Base-by-base conservation (phyloP, 108 stramenopile species). In the Fragilariopsis cylindrus region DNA sequence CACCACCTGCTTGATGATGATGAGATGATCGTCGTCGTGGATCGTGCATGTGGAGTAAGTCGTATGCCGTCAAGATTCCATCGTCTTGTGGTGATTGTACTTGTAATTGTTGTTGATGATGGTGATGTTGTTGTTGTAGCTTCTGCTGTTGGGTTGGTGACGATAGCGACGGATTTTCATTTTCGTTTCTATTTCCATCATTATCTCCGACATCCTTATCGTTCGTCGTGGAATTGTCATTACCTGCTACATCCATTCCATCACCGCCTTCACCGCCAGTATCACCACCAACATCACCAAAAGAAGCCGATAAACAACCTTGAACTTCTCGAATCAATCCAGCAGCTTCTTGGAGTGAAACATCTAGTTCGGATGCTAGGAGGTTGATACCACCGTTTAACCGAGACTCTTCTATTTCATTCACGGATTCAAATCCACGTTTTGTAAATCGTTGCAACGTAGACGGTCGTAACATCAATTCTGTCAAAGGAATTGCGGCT, bases 401-500 rank as follows among this genome's bases (percentile, higher is more conserved):
- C 52, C 77, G 65, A 55, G 84, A 75, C 57, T 80, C 73, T 45
- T 74, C 53, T 5, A 92, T 57, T 70, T 94, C 93, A 12, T 70
- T 75, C n/a, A 75, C 72, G 48, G 88, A 84, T 39, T 72, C 67
- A 64, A 90, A 94, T 39, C 93, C 93, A 39, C 88, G 75, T 44
- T 82, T 77, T 57, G 83, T 70, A 39, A 94, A 79, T 8, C 78
- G 63, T 48, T 82, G 72, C 68, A 85, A 67, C 1, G 90, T 94
- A 30, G 91, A 91, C 8, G 91, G 93, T 7, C 93, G 85, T 40
- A 94, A 74, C 4, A 90, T 85, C 43, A 94, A 60, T 4, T 84
- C 77, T 3, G 84, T 46, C 15, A 94, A 71, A 39, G 82, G 79
- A 56, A 83, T 78, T 48, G 65, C 12, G 5, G 13, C 39, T 9